Percentiles rank a stretch among this genome's conserved stretches.
phyloP scores from a whole-genome alignment of 129 eudicot species.

The Logfia minima region DNA sequence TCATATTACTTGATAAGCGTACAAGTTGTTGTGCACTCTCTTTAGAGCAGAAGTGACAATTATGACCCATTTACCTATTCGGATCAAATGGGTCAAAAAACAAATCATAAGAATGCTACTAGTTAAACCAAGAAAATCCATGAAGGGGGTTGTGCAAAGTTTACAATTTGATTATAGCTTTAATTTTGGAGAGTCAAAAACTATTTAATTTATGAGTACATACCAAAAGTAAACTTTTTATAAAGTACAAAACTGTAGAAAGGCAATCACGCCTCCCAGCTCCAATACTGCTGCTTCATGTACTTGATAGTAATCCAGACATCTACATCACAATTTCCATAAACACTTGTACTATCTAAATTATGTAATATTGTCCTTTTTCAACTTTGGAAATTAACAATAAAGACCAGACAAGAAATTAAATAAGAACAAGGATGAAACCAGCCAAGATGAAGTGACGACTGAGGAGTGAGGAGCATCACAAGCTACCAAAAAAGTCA shows the following conservation, averaged over 20 bases:
- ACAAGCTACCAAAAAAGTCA: conserved; percentile 28
- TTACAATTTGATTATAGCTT: not conserved
- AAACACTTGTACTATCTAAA: conserved; percentile 3
- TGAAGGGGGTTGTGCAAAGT: not conserved
- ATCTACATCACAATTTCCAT: conserved; percentile 15
- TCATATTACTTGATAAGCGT: not conserved
- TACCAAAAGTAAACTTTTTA: not conserved
- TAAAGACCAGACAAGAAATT: not conserved
- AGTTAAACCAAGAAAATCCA: not conserved
- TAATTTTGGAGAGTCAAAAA: not conserved
- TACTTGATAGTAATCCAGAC: conserved; percentile 2
- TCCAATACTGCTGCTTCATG: not conserved
- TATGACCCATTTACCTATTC: not conserved
- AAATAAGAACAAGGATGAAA: conserved; percentile 6
- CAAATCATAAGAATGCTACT: not conserved
- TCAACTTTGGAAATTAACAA: not conserved
- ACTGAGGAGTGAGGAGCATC: conserved; percentile 37
- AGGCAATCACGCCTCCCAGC: too few relatives aligned
- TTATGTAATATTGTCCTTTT: not conserved
- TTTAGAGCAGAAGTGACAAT: not conserved
- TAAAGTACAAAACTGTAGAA: not conserved
- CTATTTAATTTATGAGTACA: not conserved
- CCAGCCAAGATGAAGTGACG: conserved; percentile 22
- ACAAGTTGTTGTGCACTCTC: not conserved
- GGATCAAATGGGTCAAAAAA: not conserved